Evolutionary conservation across 2,329 filamentous ascomycete genomes (phyloP), one percentile per base, ranked within the genome.

Genomic region (Didymella lethalis): DNA sequence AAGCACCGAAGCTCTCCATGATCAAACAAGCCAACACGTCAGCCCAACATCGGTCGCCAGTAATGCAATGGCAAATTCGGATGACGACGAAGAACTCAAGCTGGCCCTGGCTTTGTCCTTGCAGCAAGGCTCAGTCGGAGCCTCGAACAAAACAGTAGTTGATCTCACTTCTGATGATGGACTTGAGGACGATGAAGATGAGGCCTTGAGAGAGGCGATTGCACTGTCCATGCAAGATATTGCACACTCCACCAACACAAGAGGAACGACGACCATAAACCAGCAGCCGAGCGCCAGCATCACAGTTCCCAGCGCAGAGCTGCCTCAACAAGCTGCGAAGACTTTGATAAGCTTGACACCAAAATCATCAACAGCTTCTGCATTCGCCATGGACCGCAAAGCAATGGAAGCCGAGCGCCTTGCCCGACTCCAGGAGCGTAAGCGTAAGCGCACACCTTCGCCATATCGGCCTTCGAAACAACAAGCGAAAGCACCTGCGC

Each of bases 371-470:
- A 7, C 32, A 26, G 20, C 16, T 16, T 41, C 11, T 45, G 26
- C 25, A 3, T 51, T 84, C 4, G 84, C 84, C 3, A 77, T 96
- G 1, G 85, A 97, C 78, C 86, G 93, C 34, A 92, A 88, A 76
- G 85, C 87, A 51, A 95, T 97, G 92, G 94, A 97, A 75, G 83
- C 88, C 68, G 92, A 96, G 73, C 87, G 94, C 40, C 83, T 96
- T 14, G 88, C 86, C 23, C 85, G 93, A 65, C 75, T 88, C 20
- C 82, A 79, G 38, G 83, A 81, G 34, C 79, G 83, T 43, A 91
- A 93, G 75, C 84, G 86, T 32, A 84, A 93, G 75, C 84, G 86
- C 20, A 41, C 18, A 73, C 72, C 77, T 8, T 82, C 81, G 10
- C 78, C 78, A 1, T 64, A 72, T 2, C 29, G 18, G 48, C 40